Conservation (phyloP, 1,139 yeast genomes). For the Candida buenavistaensis region DNA sequence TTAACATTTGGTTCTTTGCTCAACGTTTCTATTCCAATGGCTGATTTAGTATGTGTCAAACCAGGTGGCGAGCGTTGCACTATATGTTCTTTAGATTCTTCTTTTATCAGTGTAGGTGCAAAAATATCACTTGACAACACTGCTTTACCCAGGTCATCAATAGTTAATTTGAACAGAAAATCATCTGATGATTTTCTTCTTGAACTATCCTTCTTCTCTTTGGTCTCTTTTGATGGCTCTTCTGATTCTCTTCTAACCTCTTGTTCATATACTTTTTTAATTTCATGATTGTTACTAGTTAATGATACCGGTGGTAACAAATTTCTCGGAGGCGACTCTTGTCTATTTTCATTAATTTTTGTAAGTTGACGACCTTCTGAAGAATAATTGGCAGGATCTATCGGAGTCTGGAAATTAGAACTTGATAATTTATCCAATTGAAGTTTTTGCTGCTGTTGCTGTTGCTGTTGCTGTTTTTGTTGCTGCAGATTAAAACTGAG, state of each 20-base stretch:
- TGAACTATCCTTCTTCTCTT: slow-evolving; percentile 1
- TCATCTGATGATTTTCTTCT: slow-evolving; percentile 18
- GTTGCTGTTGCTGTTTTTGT: neutral
- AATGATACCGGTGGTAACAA: slow-evolving; percentile 35
- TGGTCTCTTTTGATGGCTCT: no score
- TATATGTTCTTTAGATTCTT: slow-evolving; percentile 1
- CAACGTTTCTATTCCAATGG: slow-evolving; percentile 29
- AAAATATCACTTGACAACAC: slow-evolving; percentile 30
- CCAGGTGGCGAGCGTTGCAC: slow-evolving; percentile 14
- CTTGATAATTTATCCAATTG: slow-evolving; percentile 4
- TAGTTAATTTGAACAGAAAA: slow-evolving; percentile 36
- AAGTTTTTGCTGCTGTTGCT: neutral
- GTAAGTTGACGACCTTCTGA: neutral
- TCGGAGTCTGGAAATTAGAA: slow-evolving; percentile 5
- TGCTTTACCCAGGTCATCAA: slow-evolving; percentile 50
- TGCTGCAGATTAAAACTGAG: neutral
- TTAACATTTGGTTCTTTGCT: slow-evolving; percentile 13
- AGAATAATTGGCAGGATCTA: slow-evolving; percentile 4
- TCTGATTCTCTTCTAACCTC: neutral
- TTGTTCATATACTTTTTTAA: neutral
- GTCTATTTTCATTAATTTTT: slow-evolving; percentile 3
- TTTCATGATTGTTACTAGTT: slow-evolving; percentile 1
- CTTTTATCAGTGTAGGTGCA: slow-evolving; percentile 5
- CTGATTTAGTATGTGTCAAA: slow-evolving; percentile 30
- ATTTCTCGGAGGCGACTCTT: slow-evolving; percentile 15